Conservation (phyloP, 495 filamentous ascomycete genomes). For the Tuber brumale region DNA sequence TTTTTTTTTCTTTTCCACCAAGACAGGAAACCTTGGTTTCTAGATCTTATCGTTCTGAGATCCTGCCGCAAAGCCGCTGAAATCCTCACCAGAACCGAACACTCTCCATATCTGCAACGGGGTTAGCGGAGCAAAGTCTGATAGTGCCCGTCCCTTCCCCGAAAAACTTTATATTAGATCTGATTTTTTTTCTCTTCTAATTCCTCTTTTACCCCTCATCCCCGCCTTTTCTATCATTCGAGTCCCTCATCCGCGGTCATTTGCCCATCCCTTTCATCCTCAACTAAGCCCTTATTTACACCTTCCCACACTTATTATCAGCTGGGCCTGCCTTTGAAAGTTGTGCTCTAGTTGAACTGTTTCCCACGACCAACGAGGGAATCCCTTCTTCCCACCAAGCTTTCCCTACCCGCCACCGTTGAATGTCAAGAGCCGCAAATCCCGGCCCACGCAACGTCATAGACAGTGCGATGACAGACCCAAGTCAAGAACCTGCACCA, state of each 20-base stretch:
- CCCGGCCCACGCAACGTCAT: slow-evolving; percentile 24
- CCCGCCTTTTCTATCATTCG: slow-evolving; percentile 31
- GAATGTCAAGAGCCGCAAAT: slow-evolving; percentile 36
- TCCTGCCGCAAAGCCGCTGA: background rate
- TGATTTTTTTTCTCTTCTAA: slow-evolving; percentile 33
- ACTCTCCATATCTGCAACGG: background rate
- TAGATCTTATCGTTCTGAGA: background rate
- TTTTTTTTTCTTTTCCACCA: background rate
- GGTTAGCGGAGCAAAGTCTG: slow-evolving; percentile 1
- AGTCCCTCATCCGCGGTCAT: slow-evolving; percentile 3
- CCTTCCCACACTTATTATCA: slow-evolving; percentile 7
- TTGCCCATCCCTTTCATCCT: slow-evolving; percentile 7
- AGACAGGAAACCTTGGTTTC: background rate
- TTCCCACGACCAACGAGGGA: background rate
- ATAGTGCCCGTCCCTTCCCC: slow-evolving; percentile 24
- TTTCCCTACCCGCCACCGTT: slow-evolving; percentile 3
- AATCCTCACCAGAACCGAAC: background rate
- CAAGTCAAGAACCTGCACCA: slow-evolving; percentile 46
- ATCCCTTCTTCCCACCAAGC: background rate
- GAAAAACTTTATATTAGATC: slow-evolving; percentile 31
- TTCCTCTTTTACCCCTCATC: slow-evolving; percentile 30
- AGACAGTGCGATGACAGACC: slow-evolving; percentile 25
- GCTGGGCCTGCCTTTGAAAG: slow-evolving; percentile 12
- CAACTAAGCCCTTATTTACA: slow-evolving; percentile 6
- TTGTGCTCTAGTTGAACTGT: background rate